Conservation (phyloP, 139 green algal genomes). For the Pleodorina starrii region DNA sequence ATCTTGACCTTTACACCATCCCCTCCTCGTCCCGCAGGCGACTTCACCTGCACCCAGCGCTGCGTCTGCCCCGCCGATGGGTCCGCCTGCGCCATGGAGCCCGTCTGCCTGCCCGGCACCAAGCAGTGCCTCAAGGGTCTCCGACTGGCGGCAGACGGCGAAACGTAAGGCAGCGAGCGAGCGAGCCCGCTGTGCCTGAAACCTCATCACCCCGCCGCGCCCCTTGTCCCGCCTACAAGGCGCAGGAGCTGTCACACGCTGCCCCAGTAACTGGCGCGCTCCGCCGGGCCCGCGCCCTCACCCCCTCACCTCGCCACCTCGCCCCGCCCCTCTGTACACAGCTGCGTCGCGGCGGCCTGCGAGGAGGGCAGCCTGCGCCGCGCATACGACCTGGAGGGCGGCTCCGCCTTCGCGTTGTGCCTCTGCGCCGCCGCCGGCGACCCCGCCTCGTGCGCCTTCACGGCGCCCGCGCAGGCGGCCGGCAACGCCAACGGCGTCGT, state of each 20-base stretch:
- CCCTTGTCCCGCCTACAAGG: too few species aligned
- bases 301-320: not conserved
- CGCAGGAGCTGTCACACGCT: too few species aligned
- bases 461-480: not conserved
- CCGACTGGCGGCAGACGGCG: not conserved
- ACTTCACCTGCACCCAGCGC: slow-evolving; percentile 1
- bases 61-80: slow-evolving; percentile 35
- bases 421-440: slow-evolving; percentile 5
- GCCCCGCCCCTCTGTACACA: not conserved
- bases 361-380: slow-evolving; percentile 7
- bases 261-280: too few species aligned
- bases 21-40: too few species aligned
- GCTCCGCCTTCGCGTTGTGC: slow-evolving; percentile 30
- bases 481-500: slow-evolving; percentile 39
- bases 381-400: slow-evolving; percentile 5
- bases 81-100: not conserved
- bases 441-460: slow-evolving; percentile 27
- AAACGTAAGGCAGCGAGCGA: not conserved
- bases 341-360: not conserved
- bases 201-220: too few species aligned
- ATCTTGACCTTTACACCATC: too few species aligned
- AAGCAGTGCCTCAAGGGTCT: slow-evolving; percentile 14
- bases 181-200: too few species aligned
- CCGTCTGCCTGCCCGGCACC: not conserved
- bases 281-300: too few species aligned